Evolutionary conservation across 305 asterid genomes (phyloP), one percentile per base, ranked within the genome.

Genomic region (Fraxinus xanthoxyloides): DNA sequence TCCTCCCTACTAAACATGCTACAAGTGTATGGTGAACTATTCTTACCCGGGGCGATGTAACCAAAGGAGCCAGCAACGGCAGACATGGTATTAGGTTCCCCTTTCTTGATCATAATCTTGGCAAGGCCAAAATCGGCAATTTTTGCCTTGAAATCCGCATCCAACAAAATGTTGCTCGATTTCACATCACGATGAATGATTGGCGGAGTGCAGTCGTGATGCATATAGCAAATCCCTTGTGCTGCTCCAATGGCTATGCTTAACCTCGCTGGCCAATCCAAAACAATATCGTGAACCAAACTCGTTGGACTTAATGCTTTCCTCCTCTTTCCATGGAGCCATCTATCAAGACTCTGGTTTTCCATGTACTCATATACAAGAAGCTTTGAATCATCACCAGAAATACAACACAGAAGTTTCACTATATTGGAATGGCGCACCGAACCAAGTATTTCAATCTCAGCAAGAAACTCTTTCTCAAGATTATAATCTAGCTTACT

Each of bases 81-180:
- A 63, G 98, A 95, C 97, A 95, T 91, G n/a, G 99, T 92, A 75
- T 93, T 86, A 12, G 89, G 88, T 85, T 91, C 93, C 19, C 87
- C 93, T 77, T 82, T 87, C 95, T 93, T 94, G 65, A 76, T 83
- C 87, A 95, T 83, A 69, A 87, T 86, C 93, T 90, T 95, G 36
- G 99, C 99, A 26, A 95, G 80, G 2, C 99, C 99, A 61, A 95
- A 95, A 87, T 95, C 99, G 24, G 99, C 97, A 0, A 95, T 90
- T 79, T 93, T 94, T 3, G 97, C 94, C 4, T 77, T 84, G 83
- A 95, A 95, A 13, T 90, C 86, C 2, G 92, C 87, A 79, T 94
- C 97, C 92, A 95, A 77, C 87, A 95, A 87, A 48, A 95, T 95
- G 83, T 95, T 95, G 91, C 99, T 95, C 69, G 99, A 91, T 76